A percentile compares a stretch with the other conserved stretches of the same genome.
phyloP scores from a whole-genome alignment of 1,139 yeast species.

The Wickerhamiella infanticola region DNA sequence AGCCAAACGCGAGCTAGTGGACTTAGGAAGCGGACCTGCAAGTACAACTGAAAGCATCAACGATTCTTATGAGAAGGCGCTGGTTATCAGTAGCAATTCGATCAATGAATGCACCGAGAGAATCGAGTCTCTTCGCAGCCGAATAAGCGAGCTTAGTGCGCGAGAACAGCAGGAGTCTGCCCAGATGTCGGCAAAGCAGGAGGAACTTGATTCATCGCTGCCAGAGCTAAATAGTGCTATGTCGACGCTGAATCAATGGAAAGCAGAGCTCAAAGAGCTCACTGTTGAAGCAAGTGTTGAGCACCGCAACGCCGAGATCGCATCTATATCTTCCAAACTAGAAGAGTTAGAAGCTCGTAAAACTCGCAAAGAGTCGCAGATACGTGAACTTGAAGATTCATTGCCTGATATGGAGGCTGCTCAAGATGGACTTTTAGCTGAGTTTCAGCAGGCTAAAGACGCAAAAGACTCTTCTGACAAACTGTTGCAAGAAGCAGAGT shows the following conservation, averaged over 20 bases:
- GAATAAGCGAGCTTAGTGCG: no score
- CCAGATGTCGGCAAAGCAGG: neutral
- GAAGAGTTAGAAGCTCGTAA: no score
- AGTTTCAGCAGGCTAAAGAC: neutral
- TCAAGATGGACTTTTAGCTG: neutral
- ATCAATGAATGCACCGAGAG: no score
- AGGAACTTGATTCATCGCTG: neutral
- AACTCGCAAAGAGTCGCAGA: neutral
- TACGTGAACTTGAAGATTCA: neutral
- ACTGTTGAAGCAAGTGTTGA: neutral
- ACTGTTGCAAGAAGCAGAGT: neutral
- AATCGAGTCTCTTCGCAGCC: no score
- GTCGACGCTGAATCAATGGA: constrained; percentile 15
- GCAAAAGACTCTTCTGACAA: neutral
- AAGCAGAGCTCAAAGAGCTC: neutral
- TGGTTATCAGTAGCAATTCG: no score
- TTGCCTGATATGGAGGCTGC: neutral
- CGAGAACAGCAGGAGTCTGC: neutral
- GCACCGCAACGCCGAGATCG: neutral
- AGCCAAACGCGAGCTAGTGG: no score
- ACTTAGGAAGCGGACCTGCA: no score
- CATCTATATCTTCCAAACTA: neutral
- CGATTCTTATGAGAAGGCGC: no score
- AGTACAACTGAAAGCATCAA: no score
- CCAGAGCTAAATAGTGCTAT: no score